These are phyloP conservation scores for Cyberlindnera americana DNA, from an alignment of 805 yeast genomes.

Conservation along the genomic window DNA sequence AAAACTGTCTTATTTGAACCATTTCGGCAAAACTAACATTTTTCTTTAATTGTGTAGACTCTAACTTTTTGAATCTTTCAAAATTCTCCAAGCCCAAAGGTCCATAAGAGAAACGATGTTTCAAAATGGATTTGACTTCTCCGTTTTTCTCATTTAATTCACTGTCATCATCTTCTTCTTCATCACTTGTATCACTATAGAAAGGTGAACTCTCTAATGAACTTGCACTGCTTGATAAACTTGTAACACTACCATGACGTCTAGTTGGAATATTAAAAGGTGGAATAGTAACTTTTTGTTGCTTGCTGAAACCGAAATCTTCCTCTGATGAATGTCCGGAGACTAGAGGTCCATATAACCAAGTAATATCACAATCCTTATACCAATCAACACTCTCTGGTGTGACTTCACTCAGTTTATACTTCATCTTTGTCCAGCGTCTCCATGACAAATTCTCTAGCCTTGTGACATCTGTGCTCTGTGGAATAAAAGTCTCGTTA, in stretches of 20 bases:
- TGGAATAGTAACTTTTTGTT: background rate
- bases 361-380: conserved; percentile 90
- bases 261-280: conserved; percentile 1
- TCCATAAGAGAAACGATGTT: conserved; percentile 12
- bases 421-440: conserved; percentile 85
- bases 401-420: conserved; percentile 53
- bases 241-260: conserved; percentile 10
- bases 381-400: conserved; percentile 92
- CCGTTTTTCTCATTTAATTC: background rate
- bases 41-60: conserved; percentile 11
- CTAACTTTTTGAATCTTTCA: conserved; percentile 2
- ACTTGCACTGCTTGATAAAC: conserved; percentile 9
- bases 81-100: conserved; percentile 12
- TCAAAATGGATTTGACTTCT: conserved; percentile 23
- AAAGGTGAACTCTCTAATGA: conserved; percentile 14
- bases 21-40: conserved; percentile 27
- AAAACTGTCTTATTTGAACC: conserved; percentile 28
- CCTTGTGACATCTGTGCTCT: conserved; percentile 38
- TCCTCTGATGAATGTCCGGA: conserved; percentile 8
- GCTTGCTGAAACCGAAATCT: conserved; percentile 13
- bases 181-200: conserved; percentile 14
- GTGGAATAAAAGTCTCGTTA: conserved; percentile 30
- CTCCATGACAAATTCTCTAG: conserved; percentile 89
- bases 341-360: conserved; percentile 84
- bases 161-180: conserved; percentile 14